Conservation (phyloP, 345 rosid genomes). For the Lagerstroemia speciosa region DNA sequence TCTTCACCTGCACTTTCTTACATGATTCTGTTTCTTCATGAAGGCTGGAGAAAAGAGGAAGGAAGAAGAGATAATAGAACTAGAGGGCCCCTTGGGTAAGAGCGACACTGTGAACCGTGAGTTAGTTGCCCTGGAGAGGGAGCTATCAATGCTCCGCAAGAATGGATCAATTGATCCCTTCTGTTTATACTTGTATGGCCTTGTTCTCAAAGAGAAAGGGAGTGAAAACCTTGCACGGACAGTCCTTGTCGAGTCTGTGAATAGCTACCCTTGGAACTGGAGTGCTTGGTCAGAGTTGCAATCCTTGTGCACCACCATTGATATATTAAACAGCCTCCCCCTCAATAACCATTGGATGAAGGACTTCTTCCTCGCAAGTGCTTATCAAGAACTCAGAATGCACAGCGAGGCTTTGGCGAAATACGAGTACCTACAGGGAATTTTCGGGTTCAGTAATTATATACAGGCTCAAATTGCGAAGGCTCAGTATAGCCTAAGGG, state of each 20-base stretch:
- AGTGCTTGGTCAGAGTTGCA: conserved; percentile 94
- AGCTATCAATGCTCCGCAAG: conserved; percentile 57
- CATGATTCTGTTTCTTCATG: conserved; percentile 9
- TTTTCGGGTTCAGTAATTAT: conserved; percentile 72
- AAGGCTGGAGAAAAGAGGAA: conserved; percentile 97
- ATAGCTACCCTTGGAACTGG: conserved; percentile 98
- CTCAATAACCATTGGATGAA: conserved; percentile 94
- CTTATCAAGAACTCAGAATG: conserved; percentile 89
- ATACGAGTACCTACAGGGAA: conserved; percentile 62
- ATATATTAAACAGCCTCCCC: conserved; percentile 59
- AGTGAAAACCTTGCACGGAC: conserved; percentile 61
- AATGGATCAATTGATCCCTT: conserved; percentile 73
- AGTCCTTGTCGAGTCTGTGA: conserved; percentile 80
- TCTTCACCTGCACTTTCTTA: background rate
- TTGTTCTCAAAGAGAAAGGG: conserved; percentile 88
- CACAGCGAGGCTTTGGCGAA: conserved; percentile 67
- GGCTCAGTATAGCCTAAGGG: conserved; percentile 80
- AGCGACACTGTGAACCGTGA: conserved; percentile 71
- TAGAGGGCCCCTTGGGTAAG: conserved; percentile 78
- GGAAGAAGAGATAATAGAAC: conserved; percentile 92
- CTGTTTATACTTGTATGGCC: conserved; percentile 75
- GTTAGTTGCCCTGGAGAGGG: conserved; percentile 72
- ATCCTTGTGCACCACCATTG: conserved; percentile 62
- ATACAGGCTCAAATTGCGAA: conserved; percentile 93
- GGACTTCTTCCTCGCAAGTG: conserved; percentile 83